Base-by-base conservation (phyloP, 352 stramenopile species). In the Pythium pyrilobum region DNA sequence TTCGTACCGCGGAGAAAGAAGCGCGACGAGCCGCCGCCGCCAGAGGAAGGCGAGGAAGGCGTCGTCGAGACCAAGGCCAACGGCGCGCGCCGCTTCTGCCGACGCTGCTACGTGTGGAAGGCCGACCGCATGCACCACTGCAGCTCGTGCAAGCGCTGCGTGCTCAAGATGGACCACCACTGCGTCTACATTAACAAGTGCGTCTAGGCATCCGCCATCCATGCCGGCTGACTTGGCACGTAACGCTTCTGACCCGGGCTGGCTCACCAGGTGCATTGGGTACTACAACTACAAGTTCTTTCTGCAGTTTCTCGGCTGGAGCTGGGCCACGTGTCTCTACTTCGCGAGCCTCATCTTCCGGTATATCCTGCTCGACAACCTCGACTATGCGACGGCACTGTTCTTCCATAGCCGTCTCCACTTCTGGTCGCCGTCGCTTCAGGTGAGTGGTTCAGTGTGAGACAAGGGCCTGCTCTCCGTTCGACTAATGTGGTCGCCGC, bases 221-320 rank as follows among this genome's bases (percentile, higher is more conserved):
- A n/a, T n/a, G n/a, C n/a, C n/a, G 20, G 24, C 16, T 28, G 24
- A 36, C 41, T 2, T 9, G 28, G 23, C 20, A 42, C 18, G 44
- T 41, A 32, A 12, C 8, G 41, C 3, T 20, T 13, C 31, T 36
- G 31, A 36, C 31, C 13, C n/a, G n/a, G n/a, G n/a, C n/a, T n/a
- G n/a, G n/a, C n/a, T n/a, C 31, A 36, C 31, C 24, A 92, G 81
- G 41, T 93, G 84, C 62, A 92, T 95, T 56, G 84, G 84, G 10
- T 89, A 85, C 61, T 81, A 85, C 64, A 95, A 95, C 67, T 95
- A 95, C 77, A 95, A 95, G 68, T 92, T 85, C 56, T 95, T 95
- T 52, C 57, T 95, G 41, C 73, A 82, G 43, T 95, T 95, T 57
- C 71, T 95, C 25, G 77, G 71, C 27, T 95, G 81, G 81, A 89